Conservation (phyloP, 139 green algal species). For the Ettlia oleoabundans region DNA sequence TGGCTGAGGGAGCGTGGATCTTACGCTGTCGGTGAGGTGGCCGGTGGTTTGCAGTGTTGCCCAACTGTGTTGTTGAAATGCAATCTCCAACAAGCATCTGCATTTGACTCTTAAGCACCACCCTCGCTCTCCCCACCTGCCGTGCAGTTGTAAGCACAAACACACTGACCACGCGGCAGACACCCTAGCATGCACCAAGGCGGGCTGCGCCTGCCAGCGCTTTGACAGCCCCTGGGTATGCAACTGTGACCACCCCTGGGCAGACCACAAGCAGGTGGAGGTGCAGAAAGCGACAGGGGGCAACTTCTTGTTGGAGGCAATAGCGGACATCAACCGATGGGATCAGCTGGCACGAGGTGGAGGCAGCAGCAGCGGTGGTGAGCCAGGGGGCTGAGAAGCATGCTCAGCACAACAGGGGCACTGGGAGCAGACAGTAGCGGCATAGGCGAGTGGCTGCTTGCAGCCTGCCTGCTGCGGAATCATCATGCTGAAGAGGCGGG, state of each 20-base stretch:
- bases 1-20: constrained; percentile 76
- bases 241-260: constrained; percentile 83
- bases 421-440: no score
- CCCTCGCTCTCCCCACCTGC: background rate
- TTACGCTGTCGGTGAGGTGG: constrained; percentile 56
- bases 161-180: constrained; percentile 74
- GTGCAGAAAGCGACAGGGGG: constrained; percentile 10
- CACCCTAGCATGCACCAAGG: constrained; percentile 65
- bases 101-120: background rate
- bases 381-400: background rate
- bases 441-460: no score
- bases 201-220: constrained; percentile 54
- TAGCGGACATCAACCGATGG: constrained; percentile 54
- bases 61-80: constrained; percentile 12
- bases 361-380: background rate
- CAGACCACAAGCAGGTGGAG: constrained; percentile 57
- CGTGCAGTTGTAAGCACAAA: constrained; percentile 81
- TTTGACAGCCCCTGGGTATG: constrained; percentile 82
- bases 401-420: no score
- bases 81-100: background rate
- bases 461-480: no score
- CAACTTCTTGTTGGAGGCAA: constrained; percentile 3
- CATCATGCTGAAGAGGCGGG: no score
- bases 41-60: no score
- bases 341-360: constrained; percentile 38